Evolutionary conservation across 2,329 filamentous ascomycete species (phyloP), one percentile per base, ranked within the genome.

Genomic region (Tolypocladium tundrense): DNA sequence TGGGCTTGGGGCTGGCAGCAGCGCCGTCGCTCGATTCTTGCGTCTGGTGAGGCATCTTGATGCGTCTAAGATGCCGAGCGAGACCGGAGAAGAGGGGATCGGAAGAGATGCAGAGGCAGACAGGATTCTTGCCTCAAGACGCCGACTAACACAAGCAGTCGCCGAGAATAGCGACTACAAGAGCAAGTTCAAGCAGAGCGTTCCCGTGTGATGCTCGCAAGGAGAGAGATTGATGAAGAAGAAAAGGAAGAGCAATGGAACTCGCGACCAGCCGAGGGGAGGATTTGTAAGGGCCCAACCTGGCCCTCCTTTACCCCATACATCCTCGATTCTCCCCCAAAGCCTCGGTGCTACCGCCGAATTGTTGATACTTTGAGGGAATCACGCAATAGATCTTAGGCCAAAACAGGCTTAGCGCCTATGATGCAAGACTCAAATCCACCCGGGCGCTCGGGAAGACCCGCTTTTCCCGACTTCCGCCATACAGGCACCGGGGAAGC

Each of bases 331-430:
- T 43, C 13, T 31, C 40, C 50, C 11, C 39, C 41, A 19, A 37
- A 14, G 8, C 10, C 31, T 37, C 53, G 31, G 27, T 48, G 9
- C 31, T 24, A 31, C 40, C 53, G 51, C 31, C 51, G 64, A 71
- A 70, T 72, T 72, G 69, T 70, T 67, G 70, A 73, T 72, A 66
- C 58, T 63, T 66, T 60, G 62, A 67, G 56, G 63, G 66, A 73
- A 74, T 74, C 72, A 74, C 72, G 72, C 72, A 74, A 74, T 74
- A 69, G 62, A 51, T 53, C 50, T 66, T 68, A 68, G 60, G 52
- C 70, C 66, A 48, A 56, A 64, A 67, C 59, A 27, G 68, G 71
- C 60, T 63, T 71, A 69, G 69, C 63, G 64, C 19, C 57, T 40
- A 67, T 67, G 65, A 61, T 67, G 65, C 65, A 65, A 67, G 62